These are phyloP conservation scores for Rhodotorula mucilaginosa DNA, from an alignment of 1,284 basidiomycete species.

Conservation along the genomic window DNA sequence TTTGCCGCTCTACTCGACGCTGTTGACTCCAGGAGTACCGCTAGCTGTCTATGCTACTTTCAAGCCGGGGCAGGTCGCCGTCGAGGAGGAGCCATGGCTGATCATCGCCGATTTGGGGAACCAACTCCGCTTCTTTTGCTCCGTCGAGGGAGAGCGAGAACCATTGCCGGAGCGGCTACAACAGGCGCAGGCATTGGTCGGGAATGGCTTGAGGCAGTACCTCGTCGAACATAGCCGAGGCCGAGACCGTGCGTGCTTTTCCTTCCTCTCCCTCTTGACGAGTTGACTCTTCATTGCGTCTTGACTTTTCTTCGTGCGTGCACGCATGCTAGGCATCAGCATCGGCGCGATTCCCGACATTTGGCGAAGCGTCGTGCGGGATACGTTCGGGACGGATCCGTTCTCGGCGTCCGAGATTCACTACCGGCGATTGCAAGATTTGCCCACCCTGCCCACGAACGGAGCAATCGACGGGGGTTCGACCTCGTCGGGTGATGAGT, in stretches of 20 bases:
- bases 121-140: slow-evolving; percentile 27
- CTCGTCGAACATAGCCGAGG: not conserved
- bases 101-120: slow-evolving; percentile 18
- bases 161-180: not conserved
- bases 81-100: not conserved
- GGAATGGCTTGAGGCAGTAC: not conserved
- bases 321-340: slow-evolving; percentile 8
- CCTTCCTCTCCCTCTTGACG: too few relatives aligned
- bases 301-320: too few relatives aligned
- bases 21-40: slow-evolving; percentile 1
- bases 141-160: not conserved
- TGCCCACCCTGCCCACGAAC: not conserved
- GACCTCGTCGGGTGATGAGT: not conserved
- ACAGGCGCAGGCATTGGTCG: slow-evolving; percentile 2
- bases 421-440: not conserved
- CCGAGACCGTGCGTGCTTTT: slow-evolving; percentile 8
- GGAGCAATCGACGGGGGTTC: not conserved
- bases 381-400: slow-evolving; percentile 1
- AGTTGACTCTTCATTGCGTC: too few relatives aligned
- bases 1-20: slow-evolving; percentile 17
- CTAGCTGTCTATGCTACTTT: slow-evolving; percentile 11
- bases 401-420: slow-evolving; percentile 15
- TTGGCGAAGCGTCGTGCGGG: slow-evolving; percentile 3
- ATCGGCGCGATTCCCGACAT: slow-evolving; percentile 24
- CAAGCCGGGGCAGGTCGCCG: not conserved